phyloP scores from a whole-genome alignment of 768 basidiomycete species.

The Coprinellus micaceus region DNA sequence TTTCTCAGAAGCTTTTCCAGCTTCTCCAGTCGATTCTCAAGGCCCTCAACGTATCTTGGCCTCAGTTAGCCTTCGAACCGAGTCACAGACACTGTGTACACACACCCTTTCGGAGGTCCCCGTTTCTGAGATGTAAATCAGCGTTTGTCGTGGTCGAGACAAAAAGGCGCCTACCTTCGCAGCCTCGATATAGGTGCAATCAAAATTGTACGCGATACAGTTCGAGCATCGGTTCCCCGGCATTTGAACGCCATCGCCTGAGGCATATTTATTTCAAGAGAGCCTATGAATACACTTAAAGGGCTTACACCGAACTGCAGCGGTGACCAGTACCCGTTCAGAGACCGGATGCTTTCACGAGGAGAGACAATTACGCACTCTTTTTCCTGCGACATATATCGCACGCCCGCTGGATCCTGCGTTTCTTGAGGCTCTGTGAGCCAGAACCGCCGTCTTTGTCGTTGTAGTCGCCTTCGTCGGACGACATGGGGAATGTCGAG shows the following conservation, averaged over 20 bases:
- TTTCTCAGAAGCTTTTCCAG: conserved; percentile 54
- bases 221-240: conserved; percentile 64
- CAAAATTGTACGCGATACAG: conserved; percentile 57
- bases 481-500: conserved; percentile 46
- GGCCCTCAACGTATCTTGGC: conserved; percentile 60
- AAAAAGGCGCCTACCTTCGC: conserved; percentile 46
- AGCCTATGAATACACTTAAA: not conserved
- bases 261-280: not conserved
- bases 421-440: conserved; percentile 52
- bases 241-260: conserved; percentile 73
- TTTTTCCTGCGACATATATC: conserved; percentile 84
- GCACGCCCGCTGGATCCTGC: conserved; percentile 74
- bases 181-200: conserved; percentile 68
- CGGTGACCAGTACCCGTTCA: conserved; percentile 2
- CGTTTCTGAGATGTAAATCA: conserved; percentile 37
- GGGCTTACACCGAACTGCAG: conserved; percentile 59
- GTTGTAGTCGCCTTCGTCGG: conserved; percentile 60
- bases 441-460: conserved; percentile 35
- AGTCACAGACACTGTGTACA: too few relatives aligned
- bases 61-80: too few relatives aligned
- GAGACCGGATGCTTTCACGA: not conserved
- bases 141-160: conserved; percentile 13
- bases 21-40: conserved; percentile 58
- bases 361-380: conserved; percentile 39
- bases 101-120: conserved; percentile 64